Conservation (phyloP, 208 protist genomes). For the Leptomonas seymouri region DNA sequence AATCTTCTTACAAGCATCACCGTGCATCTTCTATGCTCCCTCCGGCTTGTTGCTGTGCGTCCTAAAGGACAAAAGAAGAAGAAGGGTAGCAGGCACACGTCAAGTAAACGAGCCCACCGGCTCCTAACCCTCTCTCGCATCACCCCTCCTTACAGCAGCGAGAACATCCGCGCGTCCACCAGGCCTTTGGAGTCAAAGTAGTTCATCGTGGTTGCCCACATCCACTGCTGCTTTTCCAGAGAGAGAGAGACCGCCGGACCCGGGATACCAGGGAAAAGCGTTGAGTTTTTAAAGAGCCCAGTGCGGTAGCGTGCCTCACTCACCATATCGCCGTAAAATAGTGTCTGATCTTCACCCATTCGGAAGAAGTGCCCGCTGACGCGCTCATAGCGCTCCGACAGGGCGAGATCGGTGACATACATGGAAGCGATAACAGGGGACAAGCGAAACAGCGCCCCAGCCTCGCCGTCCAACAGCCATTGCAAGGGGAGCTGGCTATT, state of each 20-base stretch:
- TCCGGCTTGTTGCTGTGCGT: too few relatives aligned
- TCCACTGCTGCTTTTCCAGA: constrained; percentile 33
- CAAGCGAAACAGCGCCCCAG: constrained; percentile 47
- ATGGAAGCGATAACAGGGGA: constrained; percentile 58
- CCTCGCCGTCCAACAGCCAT: constrained; percentile 44
- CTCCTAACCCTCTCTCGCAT: neutral
- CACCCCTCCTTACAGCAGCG: constrained; percentile 5
- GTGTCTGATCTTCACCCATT: constrained; percentile 73
- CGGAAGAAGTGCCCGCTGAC: constrained; percentile 75
- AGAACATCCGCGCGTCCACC: constrained; percentile 25
- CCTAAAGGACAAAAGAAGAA: too few relatives aligned
- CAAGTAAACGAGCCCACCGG: too few relatives aligned
- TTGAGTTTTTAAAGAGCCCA: constrained; percentile 61
- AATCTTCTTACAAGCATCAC: too few relatives aligned
- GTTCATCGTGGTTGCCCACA: constrained; percentile 51
- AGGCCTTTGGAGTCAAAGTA: constrained; percentile 44
- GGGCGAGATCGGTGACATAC: constrained; percentile 61
- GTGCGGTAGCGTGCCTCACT: constrained; percentile 19
- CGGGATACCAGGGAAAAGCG: constrained; percentile 54
- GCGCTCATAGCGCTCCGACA: constrained; percentile 55
- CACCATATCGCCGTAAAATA: constrained; percentile 34
- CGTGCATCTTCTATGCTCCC: too few relatives aligned
- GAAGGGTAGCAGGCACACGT: too few relatives aligned
- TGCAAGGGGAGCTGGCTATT: constrained; percentile 48
- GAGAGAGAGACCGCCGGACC: constrained; percentile 53